phyloP scores from a whole-genome alignment of 176 grass and related monocot species.

The Ensete glaucum region DNA sequence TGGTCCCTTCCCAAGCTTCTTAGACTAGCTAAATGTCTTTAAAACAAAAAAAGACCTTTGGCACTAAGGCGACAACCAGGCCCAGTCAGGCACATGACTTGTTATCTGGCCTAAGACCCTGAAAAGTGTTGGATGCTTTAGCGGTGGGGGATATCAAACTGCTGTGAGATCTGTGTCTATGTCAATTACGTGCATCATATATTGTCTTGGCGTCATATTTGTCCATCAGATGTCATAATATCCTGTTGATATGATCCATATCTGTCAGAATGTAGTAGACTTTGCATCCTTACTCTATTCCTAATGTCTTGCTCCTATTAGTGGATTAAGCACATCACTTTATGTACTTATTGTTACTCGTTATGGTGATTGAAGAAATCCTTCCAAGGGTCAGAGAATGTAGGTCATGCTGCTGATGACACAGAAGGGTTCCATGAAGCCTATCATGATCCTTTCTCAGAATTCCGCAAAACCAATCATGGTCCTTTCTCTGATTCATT shows the following conservation, averaged over 20 bases:
- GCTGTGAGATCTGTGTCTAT: too few relatives aligned
- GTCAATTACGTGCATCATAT: too few relatives aligned
- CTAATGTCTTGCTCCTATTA: background rate
- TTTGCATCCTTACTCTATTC: background rate
- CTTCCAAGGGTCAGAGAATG: conserved; percentile 41
- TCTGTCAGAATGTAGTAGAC: background rate
- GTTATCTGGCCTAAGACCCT: too few relatives aligned
- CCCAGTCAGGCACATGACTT: too few relatives aligned
- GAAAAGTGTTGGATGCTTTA: too few relatives aligned
- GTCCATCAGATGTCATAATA: background rate
- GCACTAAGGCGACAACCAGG: too few relatives aligned
- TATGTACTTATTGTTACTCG: background rate
- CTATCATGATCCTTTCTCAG: conserved; percentile 64
- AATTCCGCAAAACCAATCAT: conserved; percentile 39
- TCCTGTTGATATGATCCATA: background rate
- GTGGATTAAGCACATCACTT: background rate
- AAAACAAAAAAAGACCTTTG: too few relatives aligned
- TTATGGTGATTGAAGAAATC: conserved; percentile 44
- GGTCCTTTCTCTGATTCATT: conserved; percentile 73
- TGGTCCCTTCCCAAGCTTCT: too few relatives aligned
- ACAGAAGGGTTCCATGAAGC: conserved; percentile 35
- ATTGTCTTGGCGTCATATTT: background rate
- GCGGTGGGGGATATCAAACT: too few relatives aligned
- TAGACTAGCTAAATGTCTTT: too few relatives aligned
- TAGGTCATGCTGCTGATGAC: conserved; percentile 24